Evolutionary conservation across 257 asterid species (phyloP).

Genomic region (Solanum chaucha): DNA sequence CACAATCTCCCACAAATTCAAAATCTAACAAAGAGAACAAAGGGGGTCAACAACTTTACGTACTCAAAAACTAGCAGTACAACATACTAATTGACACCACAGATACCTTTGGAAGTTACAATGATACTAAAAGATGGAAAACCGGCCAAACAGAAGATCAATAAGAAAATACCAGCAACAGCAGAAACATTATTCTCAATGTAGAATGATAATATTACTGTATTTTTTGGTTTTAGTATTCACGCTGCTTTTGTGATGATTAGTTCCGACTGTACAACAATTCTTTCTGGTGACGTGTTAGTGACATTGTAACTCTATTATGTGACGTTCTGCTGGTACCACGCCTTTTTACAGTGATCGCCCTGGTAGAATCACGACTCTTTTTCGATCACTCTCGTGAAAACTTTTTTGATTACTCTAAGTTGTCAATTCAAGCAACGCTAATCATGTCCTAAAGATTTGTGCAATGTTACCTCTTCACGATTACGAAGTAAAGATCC

Average conservation of each 20-base stretch:
- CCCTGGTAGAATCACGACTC: background rate
- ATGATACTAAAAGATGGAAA: background rate
- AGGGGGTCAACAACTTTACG: constrained; percentile 5
- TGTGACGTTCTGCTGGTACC: background rate
- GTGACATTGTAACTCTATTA: background rate
- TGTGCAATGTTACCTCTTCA: background rate
- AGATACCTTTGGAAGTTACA: background rate
- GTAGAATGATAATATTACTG: background rate
- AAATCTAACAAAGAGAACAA: constrained; percentile 31
- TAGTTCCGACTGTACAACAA: background rate
- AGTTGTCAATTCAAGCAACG: background rate
- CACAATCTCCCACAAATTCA: constrained; percentile 62
- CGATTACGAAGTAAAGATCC: background rate
- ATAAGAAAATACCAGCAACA: background rate
- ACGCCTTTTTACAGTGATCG: background rate
- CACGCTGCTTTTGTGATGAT: background rate
- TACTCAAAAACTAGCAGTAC: background rate
- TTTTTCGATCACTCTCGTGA: background rate
- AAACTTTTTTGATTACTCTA: background rate
- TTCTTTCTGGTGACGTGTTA: background rate
- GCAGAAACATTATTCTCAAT: background rate
- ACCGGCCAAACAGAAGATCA: background rate
- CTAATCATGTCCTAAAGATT: background rate
- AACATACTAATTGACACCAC: background rate
- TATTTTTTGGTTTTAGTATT: background rate